Evolutionary conservation across 331 rosid species (phyloP), one percentile per base, ranked within the genome.

Genomic region (Rhamnella rubrinervis): DNA sequence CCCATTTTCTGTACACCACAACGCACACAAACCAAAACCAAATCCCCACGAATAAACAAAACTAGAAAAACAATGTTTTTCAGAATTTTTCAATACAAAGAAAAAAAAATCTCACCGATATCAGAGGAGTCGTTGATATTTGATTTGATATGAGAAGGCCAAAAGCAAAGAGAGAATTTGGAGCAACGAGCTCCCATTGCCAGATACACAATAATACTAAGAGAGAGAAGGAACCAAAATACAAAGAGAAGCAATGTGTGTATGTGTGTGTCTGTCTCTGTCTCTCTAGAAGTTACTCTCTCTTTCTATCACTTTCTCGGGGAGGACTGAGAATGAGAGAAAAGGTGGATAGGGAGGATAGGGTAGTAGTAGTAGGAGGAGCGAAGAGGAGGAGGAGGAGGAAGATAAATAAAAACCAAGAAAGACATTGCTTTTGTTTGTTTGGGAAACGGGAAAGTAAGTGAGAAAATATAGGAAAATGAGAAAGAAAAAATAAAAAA

Each of bases 181-280:
- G 99, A 95, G 89, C 97, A 95, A 73, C 96, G 90, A 87, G 72
- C 93, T 82, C 99, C 99, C 99, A 95, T 95, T 79, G 82, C 82
- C 65, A 41, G 63, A 71, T 58, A 61, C 23, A 61, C 62, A 85
- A 73, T 63, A 44, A 59, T 28, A 31, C 35, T 31, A 31, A 52
- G 19, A 19, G 57, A 46, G 63, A 66, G 65, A 21, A 44, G 59
- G 44, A 71, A 73, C 31, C 55, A 44, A 65, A 51, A 16, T 1
- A 63, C 16, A 63, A 37, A 70, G 61, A 44, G 17, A 49, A 28
- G 14, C n/a, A 61, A 59, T 4, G 35, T 31, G 35, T 31, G 31
- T 8, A 47, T 17, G 56, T 18, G 51, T 55, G 56, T 56, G 39
- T 68, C 57, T 37, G n/a, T n/a, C 47, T 71, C 68, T 76, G 58